A percentile compares a stretch with the other conserved stretches of the same genome.
Evolutionary conservation across 2,329 filamentous ascomycete species (phyloP).

Genomic region (Myriosclerotinia curreyana): DNA sequence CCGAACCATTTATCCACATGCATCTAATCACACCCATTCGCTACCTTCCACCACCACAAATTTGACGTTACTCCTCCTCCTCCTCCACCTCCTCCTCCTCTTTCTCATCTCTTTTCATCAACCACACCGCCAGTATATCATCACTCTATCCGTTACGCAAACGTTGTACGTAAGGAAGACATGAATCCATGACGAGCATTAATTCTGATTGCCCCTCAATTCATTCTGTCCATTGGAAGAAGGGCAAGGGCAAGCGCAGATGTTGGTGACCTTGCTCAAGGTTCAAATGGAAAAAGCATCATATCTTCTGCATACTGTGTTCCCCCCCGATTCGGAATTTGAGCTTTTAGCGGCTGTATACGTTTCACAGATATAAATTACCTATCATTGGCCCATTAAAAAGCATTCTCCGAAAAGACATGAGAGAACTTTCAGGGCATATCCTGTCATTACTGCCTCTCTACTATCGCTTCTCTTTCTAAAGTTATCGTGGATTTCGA

Average conservation of each 20-base stretch:
- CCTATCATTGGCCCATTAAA: conserved; percentile 13
- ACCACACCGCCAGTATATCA: conserved; percentile 10
- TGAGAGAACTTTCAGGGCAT: conserved; percentile 15
- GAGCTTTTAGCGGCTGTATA: not conserved
- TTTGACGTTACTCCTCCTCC: not conserved
- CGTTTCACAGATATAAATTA: conserved; percentile 13
- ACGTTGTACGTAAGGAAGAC: conserved; percentile 10
- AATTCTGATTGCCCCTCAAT: conserved; percentile 1
- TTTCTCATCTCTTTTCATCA: conserved; percentile 4
- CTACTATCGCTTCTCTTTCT: conserved; percentile 1
- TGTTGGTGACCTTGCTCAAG: conserved; percentile 12
- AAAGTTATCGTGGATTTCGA: conserved; percentile 18
- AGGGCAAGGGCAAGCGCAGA: conserved; percentile 13
- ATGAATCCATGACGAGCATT: conserved; percentile 10
- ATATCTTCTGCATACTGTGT: conserved; percentile 12
- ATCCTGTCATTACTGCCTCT: conserved; percentile 17
- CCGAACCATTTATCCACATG: conserved; percentile 4
- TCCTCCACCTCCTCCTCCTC: not conserved
- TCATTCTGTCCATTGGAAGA: conserved; percentile 3
- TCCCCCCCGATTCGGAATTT: not conserved
- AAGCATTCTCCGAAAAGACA: conserved; percentile 1
- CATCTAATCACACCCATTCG: not conserved
- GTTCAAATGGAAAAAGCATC: conserved; percentile 1
- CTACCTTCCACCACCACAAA: not conserved
- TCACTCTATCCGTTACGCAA: conserved; percentile 11